Evolutionary conservation across 345 rosid genomes (phyloP).

Genomic region (Syzygium jambos): DNA sequence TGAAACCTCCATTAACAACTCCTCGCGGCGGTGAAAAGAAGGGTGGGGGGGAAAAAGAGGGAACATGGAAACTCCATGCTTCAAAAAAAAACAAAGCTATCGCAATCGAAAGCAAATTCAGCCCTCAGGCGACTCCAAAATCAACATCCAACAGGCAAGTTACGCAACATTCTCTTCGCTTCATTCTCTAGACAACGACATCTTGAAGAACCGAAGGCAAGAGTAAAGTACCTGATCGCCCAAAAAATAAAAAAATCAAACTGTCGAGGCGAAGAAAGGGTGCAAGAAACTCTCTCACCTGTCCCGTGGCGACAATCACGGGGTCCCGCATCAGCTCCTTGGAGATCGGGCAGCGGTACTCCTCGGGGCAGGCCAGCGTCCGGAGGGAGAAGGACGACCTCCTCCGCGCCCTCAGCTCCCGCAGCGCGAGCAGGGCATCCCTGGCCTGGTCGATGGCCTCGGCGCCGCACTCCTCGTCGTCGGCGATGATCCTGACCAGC

Average conservation of each 20-base stretch:
- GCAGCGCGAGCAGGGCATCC: constrained; percentile 45
- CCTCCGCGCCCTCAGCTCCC: constrained; percentile 43
- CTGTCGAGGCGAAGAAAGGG: background rate
- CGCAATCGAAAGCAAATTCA: background rate
- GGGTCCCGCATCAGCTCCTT: constrained; percentile 92
- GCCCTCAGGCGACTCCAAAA: background rate
- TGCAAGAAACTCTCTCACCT: constrained; percentile 34
- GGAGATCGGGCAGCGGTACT: constrained; percentile 79
- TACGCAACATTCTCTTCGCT: background rate
- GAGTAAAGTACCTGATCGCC: background rate
- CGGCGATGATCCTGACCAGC: constrained; percentile 52
- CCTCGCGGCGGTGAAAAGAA: background rate
- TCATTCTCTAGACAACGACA: background rate
- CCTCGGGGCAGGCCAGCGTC: constrained; percentile 57
- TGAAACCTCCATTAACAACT: background rate
- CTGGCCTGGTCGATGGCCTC: constrained; percentile 62
- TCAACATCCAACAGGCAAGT: background rate
- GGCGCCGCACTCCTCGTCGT: constrained; percentile 45
- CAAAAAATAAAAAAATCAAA: background rate
- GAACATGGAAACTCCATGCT: background rate
- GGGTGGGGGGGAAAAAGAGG: no score
- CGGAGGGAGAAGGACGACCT: constrained; percentile 25
- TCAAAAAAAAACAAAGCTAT: background rate
- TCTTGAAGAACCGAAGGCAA: background rate
- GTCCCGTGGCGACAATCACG: constrained; percentile 79